These are phyloP conservation scores for Paramarasmius palmivorus DNA, from an alignment of 1,284 basidiomycete genomes.

Conservation along the genomic window DNA sequence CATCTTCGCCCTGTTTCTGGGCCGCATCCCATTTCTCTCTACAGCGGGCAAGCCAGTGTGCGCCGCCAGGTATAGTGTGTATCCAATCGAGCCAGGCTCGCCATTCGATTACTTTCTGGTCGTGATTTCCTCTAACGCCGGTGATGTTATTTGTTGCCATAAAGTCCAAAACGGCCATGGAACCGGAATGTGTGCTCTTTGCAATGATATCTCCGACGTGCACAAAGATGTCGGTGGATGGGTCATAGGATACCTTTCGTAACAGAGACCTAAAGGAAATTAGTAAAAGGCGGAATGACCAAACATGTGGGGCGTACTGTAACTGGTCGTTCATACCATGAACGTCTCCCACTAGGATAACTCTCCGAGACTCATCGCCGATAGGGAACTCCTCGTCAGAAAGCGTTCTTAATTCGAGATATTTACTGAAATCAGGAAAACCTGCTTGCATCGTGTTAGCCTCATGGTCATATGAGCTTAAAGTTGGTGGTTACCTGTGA, in stretches of 20 bases:
- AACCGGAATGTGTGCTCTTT: constrained; percentile 62
- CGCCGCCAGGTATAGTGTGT: constrained; percentile 41
- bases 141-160: constrained; percentile 60
- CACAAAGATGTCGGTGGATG: constrained; percentile 65
- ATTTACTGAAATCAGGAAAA: constrained; percentile 59
- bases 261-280: constrained; percentile 48
- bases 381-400: constrained; percentile 49
- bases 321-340: constrained; percentile 78
- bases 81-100: constrained; percentile 79
- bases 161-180: constrained; percentile 65
- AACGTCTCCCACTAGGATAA: constrained; percentile 81
- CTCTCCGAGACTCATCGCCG: constrained; percentile 49
- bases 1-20: constrained; percentile 29
- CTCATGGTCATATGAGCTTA: too few relatives aligned
- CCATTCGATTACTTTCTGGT: constrained; percentile 88
- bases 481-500: too few relatives aligned
- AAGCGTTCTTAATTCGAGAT: constrained; percentile 42
- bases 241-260: constrained; percentile 55
- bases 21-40: constrained; percentile 43
- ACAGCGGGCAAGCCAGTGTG: constrained; percentile 48
- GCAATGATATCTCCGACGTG: constrained; percentile 82
- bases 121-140: constrained; percentile 90
- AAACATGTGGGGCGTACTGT: constrained; percentile 48
- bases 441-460: constrained; percentile 21
- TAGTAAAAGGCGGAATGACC: not conserved